Conservation (phyloP, 495 filamentous ascomycete species). For the Talaromyces trachyspermus region DNA sequence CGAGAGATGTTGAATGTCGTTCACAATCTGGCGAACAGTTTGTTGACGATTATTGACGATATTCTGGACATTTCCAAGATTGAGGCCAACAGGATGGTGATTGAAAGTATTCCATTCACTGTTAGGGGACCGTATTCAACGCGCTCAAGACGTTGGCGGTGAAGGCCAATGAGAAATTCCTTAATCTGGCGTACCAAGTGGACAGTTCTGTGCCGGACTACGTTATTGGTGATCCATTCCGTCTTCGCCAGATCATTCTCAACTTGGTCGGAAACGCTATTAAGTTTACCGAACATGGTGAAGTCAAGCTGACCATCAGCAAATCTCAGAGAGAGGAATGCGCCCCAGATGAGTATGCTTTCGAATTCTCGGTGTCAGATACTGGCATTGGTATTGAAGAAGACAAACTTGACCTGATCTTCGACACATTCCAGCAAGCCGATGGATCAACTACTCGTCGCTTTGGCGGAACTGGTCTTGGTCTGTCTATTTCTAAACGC, state of each 20-base stretch:
- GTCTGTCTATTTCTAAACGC: slow-evolving; percentile 92
- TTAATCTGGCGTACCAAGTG: slow-evolving; percentile 90
- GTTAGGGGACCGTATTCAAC: slow-evolving; percentile 95
- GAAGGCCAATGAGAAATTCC: slow-evolving; percentile 93
- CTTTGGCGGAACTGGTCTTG: slow-evolving; percentile 94
- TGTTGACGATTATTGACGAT: slow-evolving; percentile 98
- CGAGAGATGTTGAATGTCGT: slow-evolving; percentile 99
- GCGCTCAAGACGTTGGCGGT: slow-evolving; percentile 93
- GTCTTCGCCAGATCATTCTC: slow-evolving; percentile 83
- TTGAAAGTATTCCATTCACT: slow-evolving; percentile 97
- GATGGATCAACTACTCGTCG: slow-evolving; percentile 96
- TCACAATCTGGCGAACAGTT: slow-evolving; percentile 92
- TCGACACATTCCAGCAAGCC: slow-evolving; percentile 98
- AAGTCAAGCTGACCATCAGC: slow-evolving; percentile 89
- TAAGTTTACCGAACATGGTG: slow-evolving; percentile 96
- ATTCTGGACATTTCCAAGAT: slow-evolving; percentile 99
- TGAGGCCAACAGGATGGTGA: slow-evolving; percentile 98
- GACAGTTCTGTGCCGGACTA: slow-evolving; percentile 93
- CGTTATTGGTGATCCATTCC: slow-evolving; percentile 94
- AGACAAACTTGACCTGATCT: slow-evolving; percentile 96
- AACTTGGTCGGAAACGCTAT: slow-evolving; percentile 56
- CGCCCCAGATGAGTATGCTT: slow-evolving; percentile 72
- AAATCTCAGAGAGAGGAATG: slow-evolving; percentile 61
- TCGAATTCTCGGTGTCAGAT: slow-evolving; percentile 94
- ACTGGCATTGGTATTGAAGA: slow-evolving; percentile 95